Base-by-base conservation (phyloP, 768 basidiomycete genomes). In the Pholiota conissans region DNA sequence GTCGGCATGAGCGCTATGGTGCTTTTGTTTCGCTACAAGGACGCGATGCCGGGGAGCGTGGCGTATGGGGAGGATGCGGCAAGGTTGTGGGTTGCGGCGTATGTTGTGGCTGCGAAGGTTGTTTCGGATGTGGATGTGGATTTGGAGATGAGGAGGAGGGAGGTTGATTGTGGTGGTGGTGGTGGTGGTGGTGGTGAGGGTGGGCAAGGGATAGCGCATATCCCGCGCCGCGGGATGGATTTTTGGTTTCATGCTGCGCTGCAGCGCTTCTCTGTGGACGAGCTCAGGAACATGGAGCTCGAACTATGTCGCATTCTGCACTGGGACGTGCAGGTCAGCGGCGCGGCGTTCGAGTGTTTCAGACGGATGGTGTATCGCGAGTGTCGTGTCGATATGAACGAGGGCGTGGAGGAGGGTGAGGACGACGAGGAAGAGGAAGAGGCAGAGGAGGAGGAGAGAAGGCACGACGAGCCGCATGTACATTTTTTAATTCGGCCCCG, bases 51-150 rank as follows among this genome's bases (percentile, higher is more conserved):
- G 18, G 9, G 39, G 18, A 49, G 47, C 35, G 55, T 56, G 8
- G 55, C 55, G 26, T 56, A 56, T 26, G 47, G 49, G 5, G 47
- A 49, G 26, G 55, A 56, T 42, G 55, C 55, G 2, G 27, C 32
- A 35, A 34, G 55, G 2, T 42, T 56, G 18, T 56, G 24, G n/a
- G 9, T 49, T 26, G 34, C 55, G 0, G 55, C 55, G 34, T 49
- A 27, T 9, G 11, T 56, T 16, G 35, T 56, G n/a, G 24, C 47
- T 1, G 55, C 55, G 9, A 56, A 56, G 55, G 24, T 56, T 13
- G 26, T 47, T 3, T 32, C 29, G 5, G 42, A 35, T n/a, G 47
- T 0, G 3, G 47, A 20, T 11, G 5, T 34, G n/a, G n/a, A n/a
- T n/a, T n/a, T n/a, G n/a, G n/a, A n/a, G n/a, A n/a, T n/a, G n/a